Conservation (phyloP, 441 rosid genomes). For the Bruguiera hainesii region DNA sequence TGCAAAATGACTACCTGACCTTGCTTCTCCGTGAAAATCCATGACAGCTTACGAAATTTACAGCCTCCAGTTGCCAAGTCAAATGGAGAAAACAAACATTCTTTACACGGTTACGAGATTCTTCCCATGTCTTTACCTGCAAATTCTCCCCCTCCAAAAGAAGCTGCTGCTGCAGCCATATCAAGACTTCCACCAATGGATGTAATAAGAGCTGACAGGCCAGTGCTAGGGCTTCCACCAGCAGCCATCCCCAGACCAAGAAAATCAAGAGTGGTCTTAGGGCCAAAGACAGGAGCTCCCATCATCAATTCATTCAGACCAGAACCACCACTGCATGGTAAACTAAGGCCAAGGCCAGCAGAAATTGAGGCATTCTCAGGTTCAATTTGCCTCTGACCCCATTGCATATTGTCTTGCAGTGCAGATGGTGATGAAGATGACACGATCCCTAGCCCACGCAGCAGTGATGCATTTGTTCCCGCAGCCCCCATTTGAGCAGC, state of each 20-base stretch:
- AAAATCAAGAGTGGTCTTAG: slow-evolving; percentile 81
- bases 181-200: slow-evolving; percentile 64
- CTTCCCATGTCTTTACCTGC: slow-evolving; percentile 64
- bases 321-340: slow-evolving; percentile 60
- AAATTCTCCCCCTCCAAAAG: slow-evolving; percentile 59
- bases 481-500: slow-evolving; percentile 94
- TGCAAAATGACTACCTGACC: slow-evolving; percentile 6
- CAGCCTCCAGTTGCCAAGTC: slow-evolving; percentile 1
- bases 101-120: slow-evolving; percentile 34
- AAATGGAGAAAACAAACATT: neutral
- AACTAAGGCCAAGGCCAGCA: slow-evolving; percentile 69
- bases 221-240: slow-evolving; percentile 48
- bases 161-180: slow-evolving; percentile 39
- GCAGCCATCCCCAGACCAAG: slow-evolving; percentile 95
- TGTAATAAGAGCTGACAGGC: slow-evolving; percentile 68
- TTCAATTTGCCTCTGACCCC: slow-evolving; percentile 57
- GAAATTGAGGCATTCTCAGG: slow-evolving; percentile 46
- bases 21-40: neutral
- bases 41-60: slow-evolving; percentile 14
- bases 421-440: slow-evolving; percentile 51
- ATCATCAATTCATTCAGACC: slow-evolving; percentile 87
- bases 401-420: slow-evolving; percentile 46
- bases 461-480: slow-evolving; percentile 66
- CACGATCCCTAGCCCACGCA: slow-evolving; percentile 71
- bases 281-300: slow-evolving; percentile 80